Base-by-base conservation (phyloP, 2,329 filamentous ascomycete species). In the Aspergillus caelatus region DNA sequence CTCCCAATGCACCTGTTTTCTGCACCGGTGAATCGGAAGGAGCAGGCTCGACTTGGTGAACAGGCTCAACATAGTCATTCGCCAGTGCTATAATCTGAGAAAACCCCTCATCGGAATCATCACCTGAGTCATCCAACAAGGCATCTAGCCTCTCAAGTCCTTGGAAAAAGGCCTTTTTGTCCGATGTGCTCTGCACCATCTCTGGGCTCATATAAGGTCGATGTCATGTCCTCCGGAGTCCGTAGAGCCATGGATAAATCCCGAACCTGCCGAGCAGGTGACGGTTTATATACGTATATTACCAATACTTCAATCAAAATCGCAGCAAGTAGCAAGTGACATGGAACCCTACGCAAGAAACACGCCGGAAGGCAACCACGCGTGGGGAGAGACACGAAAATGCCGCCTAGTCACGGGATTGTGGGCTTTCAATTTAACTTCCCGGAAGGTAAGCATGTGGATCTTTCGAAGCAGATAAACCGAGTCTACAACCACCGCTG, bases 161-260 rank as follows among this genome's bases (percentile, higher is more conserved):
- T 19, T 63, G 68, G 66, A 79, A 80, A 59, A 81, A 77, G 21
- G 66, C 62, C 61, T 70, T 66, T 68, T 80, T 80, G 63, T 68
- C 72, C 8, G 23, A 55, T 30, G 41, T 58, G 58, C 39, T 59
- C 54, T 60, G 60, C 59, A 60, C 66, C 70, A 75, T 74, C 45
- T 67, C 57, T 43, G 45, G 58, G 56, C 56, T 21, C n/a, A 23
- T 52, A 52, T 52, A 6, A 21, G 16, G 21, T 48, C 56, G 58
- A 54, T 34, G 58, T 61, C 67, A 64, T 62, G 54, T 58, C 26
- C 53, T 55, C 46, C 30, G 48, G 54, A 46, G 54, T 56, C 62
- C 21, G 34, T 54, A 60, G 41, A 65, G 62, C 70, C 69, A 72
- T 68, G 34, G 46, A 63, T 62, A 60, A 46, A 36, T 62, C 21